Conservation (phyloP, 2,329 filamentous ascomycete genomes). For the Pseudocercospora fijiensis region DNA sequence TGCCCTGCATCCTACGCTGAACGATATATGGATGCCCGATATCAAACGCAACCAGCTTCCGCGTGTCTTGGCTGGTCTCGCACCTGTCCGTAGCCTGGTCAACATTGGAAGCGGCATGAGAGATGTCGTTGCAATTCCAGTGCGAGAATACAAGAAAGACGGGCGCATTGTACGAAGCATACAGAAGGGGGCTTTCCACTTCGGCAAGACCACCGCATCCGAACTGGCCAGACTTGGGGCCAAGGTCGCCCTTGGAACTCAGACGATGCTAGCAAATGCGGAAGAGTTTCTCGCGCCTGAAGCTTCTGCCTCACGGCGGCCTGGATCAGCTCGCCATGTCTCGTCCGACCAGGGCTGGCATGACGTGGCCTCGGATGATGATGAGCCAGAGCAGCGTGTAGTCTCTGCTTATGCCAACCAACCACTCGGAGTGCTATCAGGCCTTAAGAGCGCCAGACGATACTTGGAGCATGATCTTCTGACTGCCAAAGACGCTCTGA, state of each 20-base stretch:
- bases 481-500: conserved; percentile 83
- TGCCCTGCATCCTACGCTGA: conserved; percentile 81
- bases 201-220: conserved; percentile 88
- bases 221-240: conserved; percentile 93
- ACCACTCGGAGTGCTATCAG: conserved; percentile 82
- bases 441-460: conserved; percentile 76
- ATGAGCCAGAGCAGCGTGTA: conserved; percentile 70
- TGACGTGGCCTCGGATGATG: conserved; percentile 58
- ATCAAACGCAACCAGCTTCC: conserved; percentile 87
- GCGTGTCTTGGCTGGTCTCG: conserved; percentile 81
- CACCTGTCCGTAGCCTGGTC: conserved; percentile 83
- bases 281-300: conserved; percentile 68
- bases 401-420: conserved; percentile 94
- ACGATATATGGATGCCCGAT: conserved; percentile 95
- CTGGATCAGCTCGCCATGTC: conserved; percentile 12
- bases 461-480: conserved; percentile 85
- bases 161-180: conserved; percentile 89
- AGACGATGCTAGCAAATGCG: conserved; percentile 85
- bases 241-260: conserved; percentile 90
- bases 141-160: conserved; percentile 91
- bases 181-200: conserved; percentile 83
- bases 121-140: conserved; percentile 83
- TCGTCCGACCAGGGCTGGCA: conserved; percentile 45
- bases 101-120: conserved; percentile 86
- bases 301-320: conserved; percentile 22